Percentiles rank a stretch among this genome's conserved stretches.
phyloP scores from a whole-genome alignment of 225 moss, liverwort and hornwort genomes.

The Climacium dendroides region DNA sequence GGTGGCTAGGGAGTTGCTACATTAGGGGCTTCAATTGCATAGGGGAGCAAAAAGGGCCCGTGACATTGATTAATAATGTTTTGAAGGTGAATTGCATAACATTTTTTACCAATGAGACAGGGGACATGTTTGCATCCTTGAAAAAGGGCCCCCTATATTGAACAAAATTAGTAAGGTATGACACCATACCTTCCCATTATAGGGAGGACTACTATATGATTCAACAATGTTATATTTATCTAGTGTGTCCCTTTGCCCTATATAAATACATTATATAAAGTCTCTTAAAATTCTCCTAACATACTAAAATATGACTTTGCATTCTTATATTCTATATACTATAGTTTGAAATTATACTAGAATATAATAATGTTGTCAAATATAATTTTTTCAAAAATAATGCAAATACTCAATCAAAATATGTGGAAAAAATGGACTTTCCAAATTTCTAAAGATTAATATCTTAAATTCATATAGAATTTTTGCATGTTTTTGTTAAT shows the following conservation, averaged over 20 bases:
- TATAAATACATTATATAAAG: neutral
- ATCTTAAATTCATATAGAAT: neutral
- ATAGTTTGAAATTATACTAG: neutral
- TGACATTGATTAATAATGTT: neutral
- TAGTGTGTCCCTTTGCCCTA: neutral
- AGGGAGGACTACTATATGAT: rapidly evolving
- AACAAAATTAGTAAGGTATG: neutral
- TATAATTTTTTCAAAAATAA: neutral
- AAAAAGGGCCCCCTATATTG: rapidly evolving
- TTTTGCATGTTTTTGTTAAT: neutral
- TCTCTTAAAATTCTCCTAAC: neutral
- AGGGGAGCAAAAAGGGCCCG: rapidly evolving
- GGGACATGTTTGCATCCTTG: neutral
- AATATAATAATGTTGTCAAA: neutral
- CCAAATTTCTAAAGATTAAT: no score
- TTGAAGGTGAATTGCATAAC: neutral
- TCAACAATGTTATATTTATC: neutral
- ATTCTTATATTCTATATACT: neutral
- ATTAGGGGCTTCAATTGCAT: rapidly evolving
- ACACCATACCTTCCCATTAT: neutral
- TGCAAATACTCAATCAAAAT: neutral
- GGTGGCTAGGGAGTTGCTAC: rapidly evolving
- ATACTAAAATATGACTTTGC: neutral
- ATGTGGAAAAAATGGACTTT: neutral
- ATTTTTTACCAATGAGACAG: neutral